A percentile compares a stretch with the other conserved stretches of the same genome.
Conservation (phyloP, 2,329 filamentous ascomycete genomes). For the Fusarium cicatricum region DNA sequence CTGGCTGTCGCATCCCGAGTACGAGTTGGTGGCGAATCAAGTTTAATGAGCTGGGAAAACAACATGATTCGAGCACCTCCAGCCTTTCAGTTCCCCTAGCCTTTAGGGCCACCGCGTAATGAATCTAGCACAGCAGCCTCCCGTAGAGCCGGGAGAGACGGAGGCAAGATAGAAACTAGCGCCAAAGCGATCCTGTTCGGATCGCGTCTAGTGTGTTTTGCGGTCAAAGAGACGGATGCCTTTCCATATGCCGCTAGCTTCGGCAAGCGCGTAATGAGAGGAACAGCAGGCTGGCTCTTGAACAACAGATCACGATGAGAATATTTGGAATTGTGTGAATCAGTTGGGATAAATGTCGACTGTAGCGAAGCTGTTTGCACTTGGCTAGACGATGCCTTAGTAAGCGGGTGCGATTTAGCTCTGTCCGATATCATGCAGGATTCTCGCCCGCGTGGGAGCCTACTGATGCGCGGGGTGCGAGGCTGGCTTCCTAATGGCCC, state of each 20-base stretch:
- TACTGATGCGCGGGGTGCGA: constrained; percentile 14
- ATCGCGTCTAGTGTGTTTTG: constrained; percentile 10
- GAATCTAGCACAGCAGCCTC: constrained; percentile 13
- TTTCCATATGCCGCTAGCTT: neutral
- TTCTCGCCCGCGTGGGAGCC: constrained; percentile 1
- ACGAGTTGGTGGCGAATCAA: constrained; percentile 31
- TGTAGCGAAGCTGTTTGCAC: too few species aligned
- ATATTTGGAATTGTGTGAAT: too few species aligned
- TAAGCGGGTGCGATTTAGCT: constrained; percentile 4
- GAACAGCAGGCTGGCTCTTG: too few species aligned
- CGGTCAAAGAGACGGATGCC: constrained; percentile 15
- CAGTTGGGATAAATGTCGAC: too few species aligned
- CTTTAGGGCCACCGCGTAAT: constrained; percentile 15
- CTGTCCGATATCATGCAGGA: neutral
- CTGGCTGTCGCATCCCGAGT: constrained; percentile 24
- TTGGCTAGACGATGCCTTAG: neutral
- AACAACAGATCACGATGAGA: too few species aligned
- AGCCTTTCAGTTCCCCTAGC: neutral
- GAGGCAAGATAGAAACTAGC: neutral
- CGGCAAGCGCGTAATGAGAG: too few species aligned
- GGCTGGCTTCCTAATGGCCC: constrained; percentile 8
- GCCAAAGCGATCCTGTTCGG: neutral
- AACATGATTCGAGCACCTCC: constrained; percentile 20
- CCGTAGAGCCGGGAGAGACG: constrained; percentile 10
- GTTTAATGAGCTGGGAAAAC: constrained; percentile 29